phyloP scores from a whole-genome alignment of 257 asterid species.

The Solanum sparsipilum region DNA sequence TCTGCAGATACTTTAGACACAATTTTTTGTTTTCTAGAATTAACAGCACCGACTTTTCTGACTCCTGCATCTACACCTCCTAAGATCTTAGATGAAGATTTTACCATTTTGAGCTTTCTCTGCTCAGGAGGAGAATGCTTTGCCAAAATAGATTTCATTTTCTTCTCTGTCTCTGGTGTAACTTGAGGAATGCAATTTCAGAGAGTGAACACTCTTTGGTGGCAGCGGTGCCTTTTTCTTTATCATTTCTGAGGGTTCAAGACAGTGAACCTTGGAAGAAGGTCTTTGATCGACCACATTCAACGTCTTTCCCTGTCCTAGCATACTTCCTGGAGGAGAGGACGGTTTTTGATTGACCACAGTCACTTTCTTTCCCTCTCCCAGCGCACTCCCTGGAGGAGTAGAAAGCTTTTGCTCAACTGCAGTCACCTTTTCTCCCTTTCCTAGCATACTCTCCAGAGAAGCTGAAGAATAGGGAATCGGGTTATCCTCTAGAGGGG shows the following conservation, averaged over 20 bases:
- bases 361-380: too few species aligned
- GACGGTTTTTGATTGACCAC: too few species aligned
- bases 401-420: too few species aligned
- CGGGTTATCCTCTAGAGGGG: too few species aligned
- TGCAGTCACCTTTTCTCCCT: too few species aligned
- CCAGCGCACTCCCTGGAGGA: too few species aligned
- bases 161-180: constrained; percentile 18
- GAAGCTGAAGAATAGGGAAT: too few species aligned
- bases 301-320: too few species aligned
- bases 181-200: constrained; percentile 14
- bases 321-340: too few species aligned
- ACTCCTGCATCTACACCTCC: constrained; percentile 21
- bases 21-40: constrained; percentile 9
- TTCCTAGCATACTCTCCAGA: too few species aligned
- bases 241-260: constrained; percentile 41
- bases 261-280: too few species aligned
- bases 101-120: constrained; percentile 15
- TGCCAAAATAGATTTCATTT: constrained; percentile 7
- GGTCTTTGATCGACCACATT: too few species aligned
- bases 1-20: constrained; percentile 21
- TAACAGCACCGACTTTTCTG: constrained; percentile 8
- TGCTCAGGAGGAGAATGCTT: constrained; percentile 11
- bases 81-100: neutral
- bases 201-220: constrained; percentile 20
- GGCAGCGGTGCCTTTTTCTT: constrained; percentile 35